These are phyloP conservation scores for Galerina sulciceps DNA, from an alignment of 768 basidiomycete genomes.

Conservation along the genomic window DNA sequence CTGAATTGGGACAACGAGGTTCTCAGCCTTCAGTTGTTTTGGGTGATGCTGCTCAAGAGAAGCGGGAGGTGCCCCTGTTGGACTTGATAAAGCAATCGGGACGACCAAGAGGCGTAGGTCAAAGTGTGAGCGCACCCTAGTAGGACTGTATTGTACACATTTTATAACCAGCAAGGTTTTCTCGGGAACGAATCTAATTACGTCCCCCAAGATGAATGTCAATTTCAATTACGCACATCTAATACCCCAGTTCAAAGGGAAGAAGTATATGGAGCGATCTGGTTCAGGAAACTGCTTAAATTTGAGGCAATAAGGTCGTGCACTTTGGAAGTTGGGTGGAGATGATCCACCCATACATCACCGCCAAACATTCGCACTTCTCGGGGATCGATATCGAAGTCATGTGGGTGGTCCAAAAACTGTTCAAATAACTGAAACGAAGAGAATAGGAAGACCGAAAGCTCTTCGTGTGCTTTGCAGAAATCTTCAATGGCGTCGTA, in stretches of 20 bases:
- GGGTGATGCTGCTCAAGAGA: neutral
- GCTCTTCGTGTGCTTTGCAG: slow-evolving; percentile 40
- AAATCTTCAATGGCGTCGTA: slow-evolving; percentile 36
- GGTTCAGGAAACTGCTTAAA: slow-evolving; percentile 41
- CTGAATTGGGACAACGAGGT: neutral
- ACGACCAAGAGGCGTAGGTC: neutral
- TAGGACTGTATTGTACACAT: neutral
- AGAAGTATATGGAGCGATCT: neutral
- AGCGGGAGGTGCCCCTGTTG: neutral
- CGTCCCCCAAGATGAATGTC: too few relatives aligned
- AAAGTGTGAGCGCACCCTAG: slow-evolving; percentile 14
- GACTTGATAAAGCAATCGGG: neutral
- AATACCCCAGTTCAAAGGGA: neutral
- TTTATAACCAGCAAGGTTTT: neutral
- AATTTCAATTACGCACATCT: too few relatives aligned
- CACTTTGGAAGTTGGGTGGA: slow-evolving; percentile 54
- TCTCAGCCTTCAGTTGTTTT: neutral
- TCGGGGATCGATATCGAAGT: slow-evolving; percentile 39
- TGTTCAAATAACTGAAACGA: slow-evolving; percentile 50
- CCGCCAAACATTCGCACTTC: slow-evolving; percentile 40
- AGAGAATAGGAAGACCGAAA: slow-evolving; percentile 54
- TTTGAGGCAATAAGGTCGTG: slow-evolving; percentile 52
- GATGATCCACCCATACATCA: slow-evolving; percentile 51
- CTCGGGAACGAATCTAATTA: neutral
- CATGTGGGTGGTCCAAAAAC: slow-evolving; percentile 48